A percentile compares a stretch with the other conserved stretches of the same genome.
Conservation (phyloP, 352 stramenopile genomes). For the Globisporangium emineosum region DNA sequence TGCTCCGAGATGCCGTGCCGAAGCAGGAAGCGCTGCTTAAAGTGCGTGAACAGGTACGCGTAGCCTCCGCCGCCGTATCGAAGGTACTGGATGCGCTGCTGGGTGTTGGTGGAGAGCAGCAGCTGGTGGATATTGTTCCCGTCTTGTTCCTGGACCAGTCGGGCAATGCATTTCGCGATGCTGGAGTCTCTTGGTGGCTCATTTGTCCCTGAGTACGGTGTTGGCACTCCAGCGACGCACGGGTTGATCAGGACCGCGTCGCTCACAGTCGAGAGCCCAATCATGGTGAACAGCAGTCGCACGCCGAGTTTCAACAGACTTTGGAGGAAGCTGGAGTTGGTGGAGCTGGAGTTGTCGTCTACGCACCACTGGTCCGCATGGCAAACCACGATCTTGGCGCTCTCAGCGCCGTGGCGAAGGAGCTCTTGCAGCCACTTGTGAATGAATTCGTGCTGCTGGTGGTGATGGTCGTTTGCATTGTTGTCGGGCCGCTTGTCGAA, state of each 20-base stretch:
- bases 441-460: slow-evolving; percentile 16
- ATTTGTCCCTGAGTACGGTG: background rate
- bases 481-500: background rate
- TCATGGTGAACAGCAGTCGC: slow-evolving; percentile 56
- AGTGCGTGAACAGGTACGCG: slow-evolving; percentile 49
- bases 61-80: slow-evolving; percentile 72
- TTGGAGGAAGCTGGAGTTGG: slow-evolving; percentile 32
- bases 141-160: slow-evolving; percentile 25
- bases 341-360: background rate
- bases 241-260: slow-evolving; percentile 45
- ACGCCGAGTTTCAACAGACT: slow-evolving; percentile 37
- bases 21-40: slow-evolving; percentile 35
- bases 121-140: slow-evolving; percentile 26
- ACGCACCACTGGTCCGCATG: slow-evolving; percentile 69
- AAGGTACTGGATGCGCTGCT: slow-evolving; percentile 66
- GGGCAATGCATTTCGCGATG: slow-evolving; percentile 36
- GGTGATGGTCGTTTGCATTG: background rate
- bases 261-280: slow-evolving; percentile 63
- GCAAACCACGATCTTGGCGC: slow-evolving; percentile 57
- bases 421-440: slow-evolving; percentile 38
- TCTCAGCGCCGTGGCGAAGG: slow-evolving; percentile 31
- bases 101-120: slow-evolving; percentile 60
- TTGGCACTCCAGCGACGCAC: slow-evolving; percentile 5
- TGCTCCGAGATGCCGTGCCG: slow-evolving; percentile 26
- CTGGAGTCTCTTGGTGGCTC: slow-evolving; percentile 42